Conservation (phyloP, 2,329 filamentous ascomycete species). For the Fusarium aywerte region DNA sequence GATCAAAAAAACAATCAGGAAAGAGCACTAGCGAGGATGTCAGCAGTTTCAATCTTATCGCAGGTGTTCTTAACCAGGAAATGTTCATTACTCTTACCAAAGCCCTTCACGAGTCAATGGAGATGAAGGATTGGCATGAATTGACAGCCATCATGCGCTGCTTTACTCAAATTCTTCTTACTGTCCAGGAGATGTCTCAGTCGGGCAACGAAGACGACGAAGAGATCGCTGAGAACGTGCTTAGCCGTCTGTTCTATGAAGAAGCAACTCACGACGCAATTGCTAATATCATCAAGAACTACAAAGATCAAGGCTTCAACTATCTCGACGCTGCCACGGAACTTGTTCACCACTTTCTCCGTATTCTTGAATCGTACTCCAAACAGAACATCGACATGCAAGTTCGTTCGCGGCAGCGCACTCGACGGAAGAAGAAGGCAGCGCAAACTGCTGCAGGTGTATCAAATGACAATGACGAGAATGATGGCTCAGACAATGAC, state of each 20-base stretch:
- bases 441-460: constrained; percentile 54
- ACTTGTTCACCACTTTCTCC: constrained; percentile 88
- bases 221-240: constrained; percentile 97
- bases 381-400: constrained; percentile 96
- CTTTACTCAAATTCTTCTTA: constrained; percentile 93
- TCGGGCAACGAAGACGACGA: constrained; percentile 91
- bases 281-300: constrained; percentile 81
- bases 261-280: constrained; percentile 92
- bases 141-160: constrained; percentile 90
- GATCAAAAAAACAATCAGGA: constrained; percentile 65
- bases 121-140: constrained; percentile 88
- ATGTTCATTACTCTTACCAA: constrained; percentile 91
- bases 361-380: constrained; percentile 91
- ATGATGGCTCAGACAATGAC: constrained; percentile 78
- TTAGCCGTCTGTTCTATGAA: constrained; percentile 98
- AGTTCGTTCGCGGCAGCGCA: constrained; percentile 81
- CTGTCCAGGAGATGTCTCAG: constrained; percentile 90
- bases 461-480: constrained; percentile 65
- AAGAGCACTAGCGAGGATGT: constrained; percentile 62
- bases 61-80: constrained; percentile 91
- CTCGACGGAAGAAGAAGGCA: constrained; percentile 77
- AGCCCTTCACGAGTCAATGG: constrained; percentile 80
- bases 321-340: constrained; percentile 95
- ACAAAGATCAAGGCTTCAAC: constrained; percentile 92
- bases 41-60: constrained; percentile 86